Evolutionary conservation across 306 rosid genomes (phyloP), one percentile per base, ranked within the genome.

Genomic region (Glycine latifolia): DNA sequence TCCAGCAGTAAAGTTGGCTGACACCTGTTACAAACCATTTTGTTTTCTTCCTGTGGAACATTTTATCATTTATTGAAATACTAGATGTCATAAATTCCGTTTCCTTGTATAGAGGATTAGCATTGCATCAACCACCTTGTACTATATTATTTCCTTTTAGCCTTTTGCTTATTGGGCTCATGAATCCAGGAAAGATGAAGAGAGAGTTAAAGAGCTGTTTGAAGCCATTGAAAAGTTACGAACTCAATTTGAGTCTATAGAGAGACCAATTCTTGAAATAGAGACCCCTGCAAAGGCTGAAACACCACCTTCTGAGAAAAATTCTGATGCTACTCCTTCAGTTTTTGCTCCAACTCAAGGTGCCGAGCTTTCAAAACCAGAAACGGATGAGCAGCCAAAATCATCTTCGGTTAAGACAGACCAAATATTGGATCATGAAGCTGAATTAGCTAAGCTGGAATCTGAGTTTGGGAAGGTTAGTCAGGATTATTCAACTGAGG

Each of bases 361-460:
- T 73, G 58, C 82, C 0, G 82, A 78, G 20, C 54, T 74, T 61
- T 81, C 85, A 44, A 83, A 87, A 83, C 43, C 83, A 14, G 49
- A 77, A 81, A 86, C 86, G n/a, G 85, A 47, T 35, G 80, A 83
- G 76, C 84, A 85, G 79, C 81, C 82, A 0, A 82, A 86, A 55
- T 81, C 88, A 50, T 77, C 89, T 53, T 65, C 87, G 31, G 88
- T 74, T 76, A 81, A 87, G 82, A 76, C 50, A 56, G 91, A 89
- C 59, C 89, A 87, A 33, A 54, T 37, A 14, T 85, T 86, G 26
- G 97, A 92, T 69, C 80, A 94, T 69, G 97, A 88, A 70, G 96
- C 93, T 13, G 98, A 96, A 83, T 87, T 93, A 66, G 98, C 98
- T 17, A 89, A 91, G 87, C 91, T 92, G 77, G 98, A 93, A 81